phyloP scores from a whole-genome alignment of 352 stramenopile genomes.

The Phytophthora crassamura region DNA sequence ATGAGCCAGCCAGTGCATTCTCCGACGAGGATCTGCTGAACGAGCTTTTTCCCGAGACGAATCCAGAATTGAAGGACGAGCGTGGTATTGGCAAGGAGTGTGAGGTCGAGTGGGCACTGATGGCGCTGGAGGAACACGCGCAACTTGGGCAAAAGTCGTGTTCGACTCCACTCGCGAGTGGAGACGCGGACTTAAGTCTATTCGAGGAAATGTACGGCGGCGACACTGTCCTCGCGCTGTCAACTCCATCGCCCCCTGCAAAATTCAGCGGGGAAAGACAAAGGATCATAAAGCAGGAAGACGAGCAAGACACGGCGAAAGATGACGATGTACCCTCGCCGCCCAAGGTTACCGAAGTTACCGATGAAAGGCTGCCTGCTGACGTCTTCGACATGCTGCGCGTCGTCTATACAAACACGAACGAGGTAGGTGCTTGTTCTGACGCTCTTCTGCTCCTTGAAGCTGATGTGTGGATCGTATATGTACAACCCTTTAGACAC shows the following conservation, averaged over 20 bases:
- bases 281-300: neutral
- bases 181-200: constrained; percentile 20
- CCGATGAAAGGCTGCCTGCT: neutral
- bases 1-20: neutral
- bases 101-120: constrained; percentile 30
- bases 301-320: neutral
- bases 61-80: constrained; percentile 1
- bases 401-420: constrained; percentile 11
- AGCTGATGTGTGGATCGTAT: neutral
- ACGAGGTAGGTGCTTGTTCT: constrained; percentile 11
- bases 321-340: neutral
- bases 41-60: constrained; percentile 28
- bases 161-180: neutral
- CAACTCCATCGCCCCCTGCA: constrained; percentile 15
- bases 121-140: constrained; percentile 32
- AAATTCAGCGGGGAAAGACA: neutral
- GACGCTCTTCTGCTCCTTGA: neutral
- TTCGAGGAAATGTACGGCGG: constrained; percentile 40
- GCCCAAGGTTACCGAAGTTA: neutral
- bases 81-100: constrained; percentile 6
- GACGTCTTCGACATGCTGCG: constrained; percentile 14
- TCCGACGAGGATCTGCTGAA: constrained; percentile 27
- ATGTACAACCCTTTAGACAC: neutral
- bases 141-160: constrained; percentile 8
- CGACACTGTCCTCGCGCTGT: constrained; percentile 13